These are phyloP conservation scores for Lanmaoa pseudosensibilis DNA, from an alignment of 768 basidiomycete genomes.

Conservation along the genomic window DNA sequence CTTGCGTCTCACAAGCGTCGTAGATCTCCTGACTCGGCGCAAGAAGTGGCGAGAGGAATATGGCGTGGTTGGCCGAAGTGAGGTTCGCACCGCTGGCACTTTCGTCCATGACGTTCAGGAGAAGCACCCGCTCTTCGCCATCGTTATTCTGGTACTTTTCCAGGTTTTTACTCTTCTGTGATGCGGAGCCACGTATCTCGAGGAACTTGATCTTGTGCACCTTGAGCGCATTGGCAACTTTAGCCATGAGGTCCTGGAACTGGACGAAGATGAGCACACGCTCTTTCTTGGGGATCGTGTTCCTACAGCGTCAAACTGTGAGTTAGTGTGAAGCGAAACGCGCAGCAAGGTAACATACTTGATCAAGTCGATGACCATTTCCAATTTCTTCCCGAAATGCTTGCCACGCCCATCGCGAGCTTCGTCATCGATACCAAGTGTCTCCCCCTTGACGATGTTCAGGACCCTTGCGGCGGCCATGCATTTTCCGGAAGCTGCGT, in stretches of 20 bases:
- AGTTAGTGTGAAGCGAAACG: background rate
- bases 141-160: conserved; percentile 84
- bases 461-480: conserved; percentile 77
- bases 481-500: conserved; percentile 66
- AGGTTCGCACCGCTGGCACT: conserved; percentile 93
- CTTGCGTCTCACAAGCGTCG: conserved; percentile 79
- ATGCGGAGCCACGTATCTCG: conserved; percentile 78
- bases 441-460: conserved; percentile 80
- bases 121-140: conserved; percentile 73
- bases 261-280: conserved; percentile 94
- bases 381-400: conserved; percentile 82
- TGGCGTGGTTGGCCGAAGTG: conserved; percentile 90
- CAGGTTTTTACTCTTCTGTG: conserved; percentile 76
- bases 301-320: conserved; percentile 39
- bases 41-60: conserved; percentile 91
- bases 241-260: conserved; percentile 90
- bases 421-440: conserved; percentile 77
- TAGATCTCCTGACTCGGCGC: conserved; percentile 82
- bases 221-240: conserved; percentile 79
- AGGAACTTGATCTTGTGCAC: conserved; percentile 73
- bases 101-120: conserved; percentile 93
- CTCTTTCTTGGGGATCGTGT: conserved; percentile 68
- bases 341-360: conserved; percentile 47
- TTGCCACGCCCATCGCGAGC: conserved; percentile 69
- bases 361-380: conserved; percentile 73